phyloP scores from a whole-genome alignment of 2,329 filamentous ascomycete genomes.

The Penicillium sp. region DNA sequence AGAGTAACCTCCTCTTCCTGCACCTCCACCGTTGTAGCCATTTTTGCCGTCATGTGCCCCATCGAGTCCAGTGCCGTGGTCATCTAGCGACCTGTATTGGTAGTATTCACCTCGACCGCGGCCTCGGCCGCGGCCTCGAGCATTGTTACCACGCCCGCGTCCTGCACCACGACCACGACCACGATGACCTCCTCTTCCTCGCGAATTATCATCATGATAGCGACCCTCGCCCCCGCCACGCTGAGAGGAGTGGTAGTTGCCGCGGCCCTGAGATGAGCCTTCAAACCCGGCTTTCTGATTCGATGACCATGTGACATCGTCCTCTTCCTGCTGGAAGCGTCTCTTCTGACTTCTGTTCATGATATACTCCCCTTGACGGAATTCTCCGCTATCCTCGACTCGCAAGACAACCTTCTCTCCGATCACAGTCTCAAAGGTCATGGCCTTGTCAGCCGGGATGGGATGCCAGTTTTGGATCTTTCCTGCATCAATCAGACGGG shows the following conservation, averaged over 20 bases:
- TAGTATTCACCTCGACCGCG: constrained; percentile 52
- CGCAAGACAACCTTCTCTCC: constrained; percentile 82
- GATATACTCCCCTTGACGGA: constrained; percentile 54
- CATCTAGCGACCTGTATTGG: constrained; percentile 67
- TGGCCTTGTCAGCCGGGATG: constrained; percentile 66
- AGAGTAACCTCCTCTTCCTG: constrained; percentile 26
- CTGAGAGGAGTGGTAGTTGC: constrained; percentile 28
- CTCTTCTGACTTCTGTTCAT: constrained; percentile 61
- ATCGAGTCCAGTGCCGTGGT: constrained; percentile 43
- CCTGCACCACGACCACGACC: constrained; percentile 42
- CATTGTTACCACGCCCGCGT: constrained; percentile 37
- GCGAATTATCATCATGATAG: constrained; percentile 46
- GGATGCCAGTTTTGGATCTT: constrained; percentile 84
- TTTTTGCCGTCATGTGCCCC: constrained; percentile 31
- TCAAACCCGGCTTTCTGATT: constrained; percentile 28
- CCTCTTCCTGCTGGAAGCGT: constrained; percentile 57
- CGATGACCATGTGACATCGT: constrained; percentile 44
- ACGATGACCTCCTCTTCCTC: constrained; percentile 31
- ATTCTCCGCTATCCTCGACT: constrained; percentile 66
- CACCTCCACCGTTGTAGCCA: constrained; percentile 19
- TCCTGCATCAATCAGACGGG: constrained; percentile 73
- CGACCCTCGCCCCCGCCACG: constrained; percentile 32
- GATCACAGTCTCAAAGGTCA: constrained; percentile 78
- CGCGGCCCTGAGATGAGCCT: constrained; percentile 18
- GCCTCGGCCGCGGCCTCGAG: constrained; percentile 47